A percentile compares a stretch with the other conserved stretches of the same genome.
phyloP scores from a whole-genome alignment of 2,329 filamentous ascomycete genomes.

The Aureobasidium sp. region DNA sequence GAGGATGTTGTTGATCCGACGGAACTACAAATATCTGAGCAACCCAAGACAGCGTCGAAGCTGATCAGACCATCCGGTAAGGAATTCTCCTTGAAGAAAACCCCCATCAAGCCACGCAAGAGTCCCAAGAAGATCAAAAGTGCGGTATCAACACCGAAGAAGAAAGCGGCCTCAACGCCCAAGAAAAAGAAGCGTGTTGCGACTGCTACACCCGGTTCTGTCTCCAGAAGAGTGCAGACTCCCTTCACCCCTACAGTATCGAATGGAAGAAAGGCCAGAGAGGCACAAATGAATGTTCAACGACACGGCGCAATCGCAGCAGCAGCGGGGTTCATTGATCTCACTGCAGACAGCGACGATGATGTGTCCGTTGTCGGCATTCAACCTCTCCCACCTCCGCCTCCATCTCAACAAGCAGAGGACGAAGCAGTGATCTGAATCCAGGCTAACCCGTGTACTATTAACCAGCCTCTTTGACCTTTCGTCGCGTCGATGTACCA shows the following conservation, averaged over 20 bases:
- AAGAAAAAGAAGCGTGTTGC: slow-evolving; percentile 4
- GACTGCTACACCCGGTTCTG: not conserved
- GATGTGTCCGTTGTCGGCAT: not conserved
- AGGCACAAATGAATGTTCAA: slow-evolving; percentile 7
- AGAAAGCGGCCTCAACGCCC: slow-evolving; percentile 12
- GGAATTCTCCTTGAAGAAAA: slow-evolving; percentile 3
- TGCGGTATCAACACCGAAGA: not conserved
- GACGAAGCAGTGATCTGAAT: not conserved
- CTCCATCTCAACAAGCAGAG: not conserved
- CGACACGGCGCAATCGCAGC: not conserved
- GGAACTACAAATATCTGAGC: slow-evolving; percentile 13
- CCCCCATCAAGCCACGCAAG: slow-evolving; percentile 8
- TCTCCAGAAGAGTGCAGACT: not conserved
- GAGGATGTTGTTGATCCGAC: slow-evolving; percentile 16
- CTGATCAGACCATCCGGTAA: slow-evolving; percentile 13
- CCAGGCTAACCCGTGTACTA: slow-evolving; percentile 1
- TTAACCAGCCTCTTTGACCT: slow-evolving; percentile 11
- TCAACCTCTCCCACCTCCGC: not conserved
- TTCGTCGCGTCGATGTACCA: slow-evolving; percentile 18
- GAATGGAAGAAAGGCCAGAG: not conserved
- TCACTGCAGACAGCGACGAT: slow-evolving; percentile 11
- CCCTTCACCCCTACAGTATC: not conserved
- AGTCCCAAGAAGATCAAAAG: not conserved
- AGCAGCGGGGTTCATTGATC: not conserved
- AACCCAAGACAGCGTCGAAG: slow-evolving; percentile 9